phyloP scores from a whole-genome alignment of 768 basidiomycete species.

The Auricularia sp. region DNA sequence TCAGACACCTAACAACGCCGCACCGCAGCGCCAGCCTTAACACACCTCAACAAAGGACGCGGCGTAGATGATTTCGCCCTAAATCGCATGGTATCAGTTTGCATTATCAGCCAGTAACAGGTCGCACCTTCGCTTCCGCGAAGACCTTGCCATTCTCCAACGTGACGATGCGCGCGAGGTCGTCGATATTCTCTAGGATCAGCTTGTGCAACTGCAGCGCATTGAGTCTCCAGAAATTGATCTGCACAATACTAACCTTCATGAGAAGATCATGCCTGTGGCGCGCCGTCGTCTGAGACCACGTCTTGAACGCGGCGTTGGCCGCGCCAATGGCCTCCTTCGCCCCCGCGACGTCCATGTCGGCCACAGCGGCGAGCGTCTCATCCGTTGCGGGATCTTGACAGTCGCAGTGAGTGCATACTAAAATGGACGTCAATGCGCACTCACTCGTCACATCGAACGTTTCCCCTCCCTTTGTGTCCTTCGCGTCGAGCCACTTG shows the following conservation, averaged over 20 bases:
- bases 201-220: conserved; percentile 43
- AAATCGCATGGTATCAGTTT: neutral
- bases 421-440: neutral
- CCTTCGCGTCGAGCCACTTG: conserved; percentile 75
- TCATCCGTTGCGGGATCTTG: conserved; percentile 84
- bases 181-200: conserved; percentile 78
- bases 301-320: conserved; percentile 65
- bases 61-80: conserved; percentile 80
- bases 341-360: conserved; percentile 81
- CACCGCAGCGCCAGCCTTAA: conserved; percentile 11
- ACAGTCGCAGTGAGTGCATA: neutral
- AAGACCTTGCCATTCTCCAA: conserved; percentile 89
- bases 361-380: conserved; percentile 75
- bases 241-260: conserved; percentile 27
- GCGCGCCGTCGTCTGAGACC: conserved; percentile 85
- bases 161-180: conserved; percentile 69
- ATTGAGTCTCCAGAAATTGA: too few species aligned
- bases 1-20: neutral
- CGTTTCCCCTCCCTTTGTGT: conserved; percentile 37
- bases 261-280: conserved; percentile 74
- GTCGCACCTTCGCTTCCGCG: conserved; percentile 60
- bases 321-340: conserved; percentile 80
- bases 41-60: conserved; percentile 72
- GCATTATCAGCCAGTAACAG: too few species aligned
- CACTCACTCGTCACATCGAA: conserved; percentile 69